Evolutionary conservation across 2,329 filamentous ascomycete genomes (phyloP), one percentile per base, ranked within the genome.

Genomic region (Cylindrodendrum hubeiense): DNA sequence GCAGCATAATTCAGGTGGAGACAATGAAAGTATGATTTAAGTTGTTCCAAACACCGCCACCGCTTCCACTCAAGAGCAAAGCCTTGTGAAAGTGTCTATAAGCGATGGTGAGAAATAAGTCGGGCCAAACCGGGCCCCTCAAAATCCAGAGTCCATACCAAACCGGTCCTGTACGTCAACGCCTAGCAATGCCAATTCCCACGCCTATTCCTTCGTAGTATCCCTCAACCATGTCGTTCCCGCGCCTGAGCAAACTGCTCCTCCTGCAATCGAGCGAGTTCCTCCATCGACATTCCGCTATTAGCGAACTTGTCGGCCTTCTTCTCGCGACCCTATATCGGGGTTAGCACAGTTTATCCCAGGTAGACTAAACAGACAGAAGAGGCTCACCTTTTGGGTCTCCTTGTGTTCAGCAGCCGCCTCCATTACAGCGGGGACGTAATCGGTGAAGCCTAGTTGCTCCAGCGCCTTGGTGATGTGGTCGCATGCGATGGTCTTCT

Each of bases 401-500:
- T 97, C 94, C 81, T 97, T 98, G 79, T 98, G 96, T 77, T 97
- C 93, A 59, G 91, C 91, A 2, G 95, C 95, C 10, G 96, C 94
- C 71, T 94, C 93, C 60, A 94, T 82, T 13, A 99, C 93, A 65
- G 95, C 93, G 17, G 91, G 89, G 7, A 99, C 93, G 77, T 98
- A 99, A 73, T 97, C 94, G 10, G 90, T 87, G 79, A 98, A 99
- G 2, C 95, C 96, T 21, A 99, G 88, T 75, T 97, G 93, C 74
- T 95, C 93, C 44, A 99, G 87, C 1, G 96, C 96, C 77, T 95
- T 95, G 76, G 95, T 97, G 74, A 99, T 97, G 83, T 99, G 96
- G 76, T 99, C 96, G 79, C 94, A 97, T 13, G 95, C 95, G 74
- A 99, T 99, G 4, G 96, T 99, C 87, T 99, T 99, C 85, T 99